Evolutionary conservation across 257 asterid species (phyloP).

Genomic region (Nyctanthes arbortristis): DNA sequence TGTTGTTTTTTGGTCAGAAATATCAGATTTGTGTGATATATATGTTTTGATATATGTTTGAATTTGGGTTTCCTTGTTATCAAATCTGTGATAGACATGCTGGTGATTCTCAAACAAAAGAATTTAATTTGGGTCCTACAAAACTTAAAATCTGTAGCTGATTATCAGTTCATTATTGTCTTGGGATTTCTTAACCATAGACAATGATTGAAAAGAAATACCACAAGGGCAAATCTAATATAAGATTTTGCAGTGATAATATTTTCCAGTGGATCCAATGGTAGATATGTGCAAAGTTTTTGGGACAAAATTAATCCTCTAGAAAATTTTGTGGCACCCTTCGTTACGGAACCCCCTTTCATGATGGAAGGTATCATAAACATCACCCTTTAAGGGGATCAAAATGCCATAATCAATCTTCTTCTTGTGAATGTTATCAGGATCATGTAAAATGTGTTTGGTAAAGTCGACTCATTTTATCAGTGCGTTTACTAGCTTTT

Average conservation of each 20-base stretch:
- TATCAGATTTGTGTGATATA: no score
- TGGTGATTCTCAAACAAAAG: constrained; percentile 12
- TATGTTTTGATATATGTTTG: constrained; percentile 6
- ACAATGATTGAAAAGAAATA: not conserved
- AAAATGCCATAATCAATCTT: no score
- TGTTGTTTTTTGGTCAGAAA: not conserved
- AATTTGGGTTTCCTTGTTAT: constrained; percentile 4
- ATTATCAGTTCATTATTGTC: not conserved
- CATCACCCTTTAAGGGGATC: no score
- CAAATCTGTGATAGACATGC: constrained; percentile 13
- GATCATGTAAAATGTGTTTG: no score
- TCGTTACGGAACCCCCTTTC: no score
- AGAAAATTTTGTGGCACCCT: no score
- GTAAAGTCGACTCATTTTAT: no score
- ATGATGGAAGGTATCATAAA: no score
- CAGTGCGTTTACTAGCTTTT: no score
- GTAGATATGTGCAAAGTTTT: constrained; percentile 2
- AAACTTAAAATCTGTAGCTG: not conserved
- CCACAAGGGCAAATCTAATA: constrained; percentile 3
- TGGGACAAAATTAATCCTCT: not conserved
- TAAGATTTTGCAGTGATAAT: not conserved
- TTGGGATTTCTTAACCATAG: constrained; percentile 20
- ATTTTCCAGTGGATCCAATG: constrained; percentile 11
- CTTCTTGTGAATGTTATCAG: no score
- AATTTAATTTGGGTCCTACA: constrained; percentile 6